phyloP scores from a whole-genome alignment of 73 alveolate genomes.

The Uronychia setigera region DNA sequence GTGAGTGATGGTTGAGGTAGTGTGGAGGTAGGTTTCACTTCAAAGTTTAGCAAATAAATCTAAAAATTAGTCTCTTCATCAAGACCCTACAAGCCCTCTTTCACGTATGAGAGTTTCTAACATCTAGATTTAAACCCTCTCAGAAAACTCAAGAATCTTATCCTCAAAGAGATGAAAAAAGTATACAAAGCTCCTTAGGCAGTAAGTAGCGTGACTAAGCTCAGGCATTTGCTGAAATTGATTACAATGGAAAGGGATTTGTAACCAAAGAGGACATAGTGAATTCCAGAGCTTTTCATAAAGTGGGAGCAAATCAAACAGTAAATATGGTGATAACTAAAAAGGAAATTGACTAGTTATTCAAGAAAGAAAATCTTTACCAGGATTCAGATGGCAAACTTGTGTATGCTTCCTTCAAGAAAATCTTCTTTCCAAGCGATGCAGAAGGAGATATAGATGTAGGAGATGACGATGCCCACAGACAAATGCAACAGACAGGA shows the following conservation, averaged over 20 bases:
- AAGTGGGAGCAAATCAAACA: background rate
- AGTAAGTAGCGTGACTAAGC: conserved; percentile 5
- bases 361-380: background rate
- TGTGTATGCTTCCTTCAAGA: background rate
- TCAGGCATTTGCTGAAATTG: background rate
- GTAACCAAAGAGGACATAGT: background rate
- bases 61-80: too few species aligned
- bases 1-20: too few species aligned
- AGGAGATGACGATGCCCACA: conserved; percentile 2
- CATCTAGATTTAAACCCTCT: too few species aligned
- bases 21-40: too few species aligned
- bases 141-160: background rate
- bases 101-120: too few species aligned
- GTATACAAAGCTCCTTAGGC: background rate
- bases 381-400: background rate
- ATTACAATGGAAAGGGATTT: conserved; percentile 4
- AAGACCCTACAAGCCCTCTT: too few species aligned
- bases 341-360: too few species aligned
- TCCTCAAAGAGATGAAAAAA: conserved; percentile 10
- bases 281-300: background rate
- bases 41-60: too few species aligned
- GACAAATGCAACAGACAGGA: conserved; percentile 6
- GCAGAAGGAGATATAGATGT: conserved; percentile 4
- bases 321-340: background rate
- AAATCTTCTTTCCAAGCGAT: conserved; percentile 1